These are phyloP conservation scores for Spatholobus suberectus DNA, from an alignment of 306 rosid species.

Conservation along the genomic window DNA sequence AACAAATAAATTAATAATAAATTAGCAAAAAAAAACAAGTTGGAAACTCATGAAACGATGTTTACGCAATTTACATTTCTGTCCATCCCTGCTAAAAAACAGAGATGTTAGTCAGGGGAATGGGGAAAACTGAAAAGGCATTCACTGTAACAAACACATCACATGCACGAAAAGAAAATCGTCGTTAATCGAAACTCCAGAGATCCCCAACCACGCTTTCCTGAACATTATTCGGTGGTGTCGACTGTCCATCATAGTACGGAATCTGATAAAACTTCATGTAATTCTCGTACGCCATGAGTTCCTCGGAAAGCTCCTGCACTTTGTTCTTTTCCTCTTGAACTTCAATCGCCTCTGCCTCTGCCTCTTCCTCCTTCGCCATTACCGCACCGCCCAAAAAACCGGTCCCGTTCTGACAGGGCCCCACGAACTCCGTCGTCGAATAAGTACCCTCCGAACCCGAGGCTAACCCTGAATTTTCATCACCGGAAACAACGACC, in stretches of 20 bases:
- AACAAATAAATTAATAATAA: background rate
- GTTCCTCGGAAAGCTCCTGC: constrained; percentile 78
- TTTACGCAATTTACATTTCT: constrained; percentile 36
- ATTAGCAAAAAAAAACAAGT: background rate
- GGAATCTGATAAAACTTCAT: constrained; percentile 93
- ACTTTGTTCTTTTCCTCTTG: constrained; percentile 55
- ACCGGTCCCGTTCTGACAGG: constrained; percentile 7
- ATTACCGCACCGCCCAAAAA: background rate
- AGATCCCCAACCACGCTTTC: constrained; percentile 71
- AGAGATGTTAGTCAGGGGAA: constrained; percentile 11
- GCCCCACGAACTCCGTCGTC: constrained; percentile 29
- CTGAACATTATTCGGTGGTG: constrained; percentile 49
- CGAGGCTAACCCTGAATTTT: constrained; percentile 25
- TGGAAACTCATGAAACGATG: background rate
- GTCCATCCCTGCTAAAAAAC: constrained; percentile 23
- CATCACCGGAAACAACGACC: constrained; percentile 40
- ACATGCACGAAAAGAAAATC: background rate
- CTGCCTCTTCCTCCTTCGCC: constrained; percentile 38
- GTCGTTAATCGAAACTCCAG: constrained; percentile 76
- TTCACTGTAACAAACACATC: background rate
- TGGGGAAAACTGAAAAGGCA: background rate
- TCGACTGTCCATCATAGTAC: constrained; percentile 74
- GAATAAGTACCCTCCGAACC: constrained; percentile 51
- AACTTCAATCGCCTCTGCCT: background rate
- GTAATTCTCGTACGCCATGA: constrained; percentile 80